Base-by-base conservation (phyloP, 1,284 basidiomycete species). In the Trichosporon coremiiforme region DNA sequence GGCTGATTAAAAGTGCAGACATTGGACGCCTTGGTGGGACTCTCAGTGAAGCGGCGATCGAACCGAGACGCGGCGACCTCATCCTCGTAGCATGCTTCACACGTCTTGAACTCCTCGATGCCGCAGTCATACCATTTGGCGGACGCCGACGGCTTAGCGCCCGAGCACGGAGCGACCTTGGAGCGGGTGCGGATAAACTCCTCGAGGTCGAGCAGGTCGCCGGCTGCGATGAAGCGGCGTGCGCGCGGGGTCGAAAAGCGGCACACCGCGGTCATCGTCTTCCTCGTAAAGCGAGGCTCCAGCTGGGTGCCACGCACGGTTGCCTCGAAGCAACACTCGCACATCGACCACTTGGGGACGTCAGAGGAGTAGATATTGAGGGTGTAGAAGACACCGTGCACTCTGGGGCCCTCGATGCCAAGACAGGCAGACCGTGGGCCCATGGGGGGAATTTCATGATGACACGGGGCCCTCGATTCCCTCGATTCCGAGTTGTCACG, bases 321-420 rank as follows among this genome's bases (percentile, higher is more conserved):
- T 2, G 12, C 57, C 15, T 35, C 57, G 31, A 33, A 60, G 57
- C 57, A 60, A 25, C 29, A 31, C 57, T 7, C 12, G 57, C 57
- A 60, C 57, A 60, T 60, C 22, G 57, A 31, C 57, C 57, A 60
- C 57, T 60, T 17, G 29, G 25, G 57, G 9, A 53, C 20, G 9
- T 53, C 47, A 10, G 31, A 10, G 10, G 57, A 60, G 13, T 20
- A 31, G 1, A 20, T 22, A 6, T 8, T 22, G 47, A 60, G 31
- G 57, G 57, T 33, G 57, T 60, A 60, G 31, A 33, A 60, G 57
- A 60, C 57, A 60, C 57, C 57, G 57, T 60, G 57, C 57, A 60
- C 57, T 60, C 57, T 60, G 57, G 57, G 57, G 57, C 57, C 57
- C 57, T 60, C 57, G 57, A 60, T 60, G 57, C 57, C 57, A 60